Evolutionary conservation across 1,284 basidiomycete species (phyloP), one percentile per base, ranked within the genome.

Genomic region (Cutaneotrichosporon dermatis): DNA sequence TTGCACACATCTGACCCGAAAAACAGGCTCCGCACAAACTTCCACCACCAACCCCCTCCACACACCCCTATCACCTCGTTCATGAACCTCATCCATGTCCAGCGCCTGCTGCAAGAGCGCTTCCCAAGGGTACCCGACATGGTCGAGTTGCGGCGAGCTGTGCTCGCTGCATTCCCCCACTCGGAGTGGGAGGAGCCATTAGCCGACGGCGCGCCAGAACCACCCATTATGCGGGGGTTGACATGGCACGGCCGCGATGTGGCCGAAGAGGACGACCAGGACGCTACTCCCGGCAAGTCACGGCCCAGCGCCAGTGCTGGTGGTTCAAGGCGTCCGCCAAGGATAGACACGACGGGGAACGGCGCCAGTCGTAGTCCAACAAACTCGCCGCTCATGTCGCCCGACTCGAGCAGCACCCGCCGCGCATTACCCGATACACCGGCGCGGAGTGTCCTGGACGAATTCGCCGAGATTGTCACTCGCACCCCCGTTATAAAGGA

Each of bases 401-500:
- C 74, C 16, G 70, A 68, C 12, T 72, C 71, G 5, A 69, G 62
- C 52, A 68, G 70, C 6, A 62, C 66, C 4, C 60, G 69, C 11
- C 66, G 62, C 37, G 61, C 62, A 4, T 53, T 72, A 13, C 74
- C 73, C 11, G 69, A 71, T 52, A 76, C 74, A 2, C 74, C 74
- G 0, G 73, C 74, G 7, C 65, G 74, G 41, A 70, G 68, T 8
- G 73, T 76, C 5, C 58, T 76, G 9, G 73, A 76, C 42, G 74
- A 76, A 56, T 76, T 64, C 59, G 74, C 74, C 40, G 74, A 74
- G 54, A 70, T 76, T 44, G 74, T 70, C 1, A 73, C 74, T 5
- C 70, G 74, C 50, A 76, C 73, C 1, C 74, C 74, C 9, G 63
- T 60, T 2, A 60, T 56, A 12, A 66, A 71, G 16, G 65, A 66